phyloP scores from a whole-genome alignment of 129 eudicot genomes.

The Sambucus nigra region DNA sequence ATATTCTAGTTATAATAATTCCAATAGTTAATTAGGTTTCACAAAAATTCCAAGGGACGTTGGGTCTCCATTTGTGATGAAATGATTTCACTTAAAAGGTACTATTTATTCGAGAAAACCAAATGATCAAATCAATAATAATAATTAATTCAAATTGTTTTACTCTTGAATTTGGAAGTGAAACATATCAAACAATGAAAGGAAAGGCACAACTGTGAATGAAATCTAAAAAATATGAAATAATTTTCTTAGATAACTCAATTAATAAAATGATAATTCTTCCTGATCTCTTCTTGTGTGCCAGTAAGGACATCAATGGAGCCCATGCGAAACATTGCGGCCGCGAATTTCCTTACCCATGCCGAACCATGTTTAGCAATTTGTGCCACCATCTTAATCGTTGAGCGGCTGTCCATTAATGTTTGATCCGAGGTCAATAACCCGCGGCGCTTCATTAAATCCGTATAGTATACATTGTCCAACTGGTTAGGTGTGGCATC shows the following conservation, averaged over 20 bases:
- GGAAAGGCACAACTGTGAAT: neutral
- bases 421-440: slow-evolving; percentile 27
- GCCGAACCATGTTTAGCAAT: slow-evolving; percentile 11
- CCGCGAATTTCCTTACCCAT: slow-evolving; percentile 27
- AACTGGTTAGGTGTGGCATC: slow-evolving; percentile 21
- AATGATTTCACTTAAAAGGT: too few species aligned
- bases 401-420: slow-evolving; percentile 10
- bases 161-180: neutral
- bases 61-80: too few species aligned
- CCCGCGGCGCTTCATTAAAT: slow-evolving; percentile 10
- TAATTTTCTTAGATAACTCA: neutral
- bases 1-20: too few species aligned
- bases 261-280: slow-evolving; percentile 17
- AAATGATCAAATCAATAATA: too few species aligned
- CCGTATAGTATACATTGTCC: slow-evolving; percentile 26
- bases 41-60: too few species aligned
- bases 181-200: neutral
- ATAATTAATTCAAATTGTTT: too few species aligned
- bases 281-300: slow-evolving; percentile 27
- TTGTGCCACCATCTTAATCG: slow-evolving; percentile 4
- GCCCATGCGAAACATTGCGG: slow-evolving; percentile 39
- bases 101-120: too few species aligned
- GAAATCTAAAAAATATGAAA: neutral
- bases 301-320: slow-evolving; percentile 26
- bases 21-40: too few species aligned